These are phyloP conservation scores for Hypoxylon lienhwacheense DNA, from an alignment of 495 filamentous ascomycete species.

Conservation along the genomic window DNA sequence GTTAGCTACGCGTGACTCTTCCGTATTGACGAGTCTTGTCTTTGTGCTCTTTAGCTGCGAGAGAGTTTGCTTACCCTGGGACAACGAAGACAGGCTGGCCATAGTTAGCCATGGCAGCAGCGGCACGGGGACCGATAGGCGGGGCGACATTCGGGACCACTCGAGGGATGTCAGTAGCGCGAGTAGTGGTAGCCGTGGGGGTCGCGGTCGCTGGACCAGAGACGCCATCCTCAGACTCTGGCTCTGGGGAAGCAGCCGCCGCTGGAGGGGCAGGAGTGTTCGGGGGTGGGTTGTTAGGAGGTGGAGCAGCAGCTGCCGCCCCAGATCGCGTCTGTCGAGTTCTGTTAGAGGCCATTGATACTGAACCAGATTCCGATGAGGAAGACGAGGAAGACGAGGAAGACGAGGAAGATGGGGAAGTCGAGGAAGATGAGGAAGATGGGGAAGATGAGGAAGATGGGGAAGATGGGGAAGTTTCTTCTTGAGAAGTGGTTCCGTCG, in stretches of 20 bases:
- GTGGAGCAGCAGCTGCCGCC: neutral
- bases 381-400: neutral
- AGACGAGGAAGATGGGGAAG: neutral
- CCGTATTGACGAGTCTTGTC: neutral
- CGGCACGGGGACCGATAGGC: constrained; percentile 12
- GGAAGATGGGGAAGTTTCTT: neutral
- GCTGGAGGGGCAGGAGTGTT: neutral
- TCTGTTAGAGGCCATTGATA: too few species aligned
- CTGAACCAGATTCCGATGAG: too few species aligned
- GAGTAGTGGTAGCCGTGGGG: neutral
- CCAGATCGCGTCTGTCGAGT: too few species aligned
- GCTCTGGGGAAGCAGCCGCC: neutral
- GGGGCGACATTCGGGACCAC: constrained; percentile 7
- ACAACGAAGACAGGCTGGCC: constrained; percentile 4
- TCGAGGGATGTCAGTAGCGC: neutral
- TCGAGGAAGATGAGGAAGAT: neutral
- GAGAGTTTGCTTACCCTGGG: constrained; percentile 5
- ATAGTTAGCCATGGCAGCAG: constrained; percentile 7
- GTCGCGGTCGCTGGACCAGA: neutral
- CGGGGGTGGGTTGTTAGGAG: too few species aligned
- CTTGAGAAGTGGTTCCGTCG: constrained; percentile 2
- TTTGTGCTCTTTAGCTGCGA: too few species aligned
- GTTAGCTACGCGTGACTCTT: constrained; percentile 1
- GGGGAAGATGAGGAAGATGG: neutral
- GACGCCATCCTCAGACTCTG: neutral